Evolutionary conservation across 495 filamentous ascomycete species (phyloP).

Genomic region (Penicillium coprophilum): DNA sequence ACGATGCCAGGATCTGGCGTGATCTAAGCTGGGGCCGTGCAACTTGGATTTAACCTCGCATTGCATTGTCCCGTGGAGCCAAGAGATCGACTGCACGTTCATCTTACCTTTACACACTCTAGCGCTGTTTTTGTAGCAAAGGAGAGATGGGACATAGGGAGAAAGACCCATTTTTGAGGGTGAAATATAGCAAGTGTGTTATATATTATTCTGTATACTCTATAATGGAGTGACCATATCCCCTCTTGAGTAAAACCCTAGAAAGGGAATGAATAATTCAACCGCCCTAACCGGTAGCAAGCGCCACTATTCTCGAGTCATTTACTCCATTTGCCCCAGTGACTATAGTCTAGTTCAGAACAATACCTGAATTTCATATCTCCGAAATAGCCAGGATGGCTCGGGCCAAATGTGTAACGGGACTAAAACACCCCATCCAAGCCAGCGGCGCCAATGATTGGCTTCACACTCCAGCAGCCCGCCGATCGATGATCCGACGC

Average conservation of each 20-base stretch:
- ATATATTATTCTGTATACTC: background rate
- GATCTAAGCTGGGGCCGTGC: slow-evolving; percentile 23
- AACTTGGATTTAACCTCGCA: slow-evolving; percentile 36
- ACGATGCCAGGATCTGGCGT: slow-evolving; percentile 21
- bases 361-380: slow-evolving; percentile 7
- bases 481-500: slow-evolving; percentile 36
- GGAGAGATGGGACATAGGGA: background rate
- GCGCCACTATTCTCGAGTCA: slow-evolving; percentile 8
- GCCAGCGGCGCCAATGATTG: slow-evolving; percentile 7
- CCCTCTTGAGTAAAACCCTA: background rate
- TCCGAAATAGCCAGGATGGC: slow-evolving; percentile 18
- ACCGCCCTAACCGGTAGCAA: slow-evolving; percentile 15
- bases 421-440: slow-evolving; percentile 5
- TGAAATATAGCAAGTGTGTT: background rate
- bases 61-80: slow-evolving; percentile 34
- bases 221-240: background rate
- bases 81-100: slow-evolving; percentile 39
- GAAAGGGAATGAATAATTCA: background rate
- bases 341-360: background rate
- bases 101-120: slow-evolving; percentile 20
- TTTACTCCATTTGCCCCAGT: background rate
- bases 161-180: background rate
- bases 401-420: slow-evolving; percentile 30
- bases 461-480: slow-evolving; percentile 21
- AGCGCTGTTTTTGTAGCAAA: slow-evolving; percentile 5